Evolutionary conservation across 2,329 filamentous ascomycete genomes (phyloP).

Genomic region (Teratosphaeria viscida): DNA sequence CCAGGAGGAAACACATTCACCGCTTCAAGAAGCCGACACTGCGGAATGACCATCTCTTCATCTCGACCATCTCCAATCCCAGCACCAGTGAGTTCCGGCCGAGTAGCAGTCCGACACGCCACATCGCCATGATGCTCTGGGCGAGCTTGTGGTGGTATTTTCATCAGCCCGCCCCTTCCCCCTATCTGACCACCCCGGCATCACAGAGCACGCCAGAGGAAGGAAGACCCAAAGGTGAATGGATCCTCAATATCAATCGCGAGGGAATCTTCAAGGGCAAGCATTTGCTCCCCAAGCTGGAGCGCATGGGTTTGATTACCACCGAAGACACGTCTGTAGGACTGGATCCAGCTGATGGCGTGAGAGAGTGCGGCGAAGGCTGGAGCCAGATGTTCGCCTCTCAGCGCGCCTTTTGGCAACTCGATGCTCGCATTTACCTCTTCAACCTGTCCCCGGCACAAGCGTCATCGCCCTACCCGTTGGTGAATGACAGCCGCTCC

Average conservation of each 20-base stretch:
- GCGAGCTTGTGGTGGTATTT: constrained; percentile 96
- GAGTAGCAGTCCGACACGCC: constrained; percentile 67
- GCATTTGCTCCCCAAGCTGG: constrained; percentile 78
- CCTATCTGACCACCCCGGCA: constrained; percentile 50
- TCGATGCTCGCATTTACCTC: constrained; percentile 75
- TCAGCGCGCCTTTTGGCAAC: constrained; percentile 79
- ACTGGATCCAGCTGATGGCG: constrained; percentile 42
- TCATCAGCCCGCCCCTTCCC: constrained; percentile 66
- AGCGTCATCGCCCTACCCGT: constrained; percentile 36
- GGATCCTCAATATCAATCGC: constrained; percentile 71
- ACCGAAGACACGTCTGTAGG: constrained; percentile 68
- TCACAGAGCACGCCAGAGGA: constrained; percentile 53
- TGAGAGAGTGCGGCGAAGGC: constrained; percentile 45
- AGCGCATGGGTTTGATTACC: constrained; percentile 80
- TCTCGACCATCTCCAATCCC: constrained; percentile 82
- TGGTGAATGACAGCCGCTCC: constrained; percentile 38
- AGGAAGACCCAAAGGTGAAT: constrained; percentile 72
- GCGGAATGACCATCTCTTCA: constrained; percentile 71
- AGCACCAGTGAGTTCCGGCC: constrained; percentile 70
- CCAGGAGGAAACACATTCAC: constrained; percentile 35
- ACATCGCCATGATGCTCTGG: constrained; percentile 96
- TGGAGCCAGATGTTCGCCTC: constrained; percentile 79
- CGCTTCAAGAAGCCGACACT: constrained; percentile 68
- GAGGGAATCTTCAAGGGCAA: constrained; percentile 81
- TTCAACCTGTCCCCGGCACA: constrained; percentile 63